A percentile compares a stretch with the other conserved stretches of the same genome.
phyloP scores from a whole-genome alignment of 2,329 filamentous ascomycete genomes.

The Volutella citrinella region DNA sequence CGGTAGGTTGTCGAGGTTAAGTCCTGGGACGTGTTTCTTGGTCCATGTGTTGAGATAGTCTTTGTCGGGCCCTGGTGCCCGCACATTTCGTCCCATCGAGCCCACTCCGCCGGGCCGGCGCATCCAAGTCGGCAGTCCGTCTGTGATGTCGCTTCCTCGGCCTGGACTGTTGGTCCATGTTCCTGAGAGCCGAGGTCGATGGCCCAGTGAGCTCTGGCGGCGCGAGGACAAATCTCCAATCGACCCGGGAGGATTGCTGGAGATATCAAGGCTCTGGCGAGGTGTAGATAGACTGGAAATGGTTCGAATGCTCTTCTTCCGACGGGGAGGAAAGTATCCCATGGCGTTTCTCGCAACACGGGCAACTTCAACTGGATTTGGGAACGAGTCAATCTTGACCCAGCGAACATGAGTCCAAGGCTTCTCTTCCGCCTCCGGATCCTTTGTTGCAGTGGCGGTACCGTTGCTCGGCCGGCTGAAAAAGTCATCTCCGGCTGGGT shows the following conservation, averaged over 20 bases:
- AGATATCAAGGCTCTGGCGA: conserved; percentile 60
- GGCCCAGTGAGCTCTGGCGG: conserved; percentile 41
- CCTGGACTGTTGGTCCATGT: conserved; percentile 35
- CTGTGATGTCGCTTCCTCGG: conserved; percentile 36
- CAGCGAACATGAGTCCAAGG: conserved; percentile 87
- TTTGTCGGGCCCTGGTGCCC: conserved; percentile 75
- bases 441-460: conserved; percentile 23
- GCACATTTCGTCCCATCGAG: conserved; percentile 68
- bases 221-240: conserved; percentile 33
- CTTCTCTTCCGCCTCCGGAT: conserved; percentile 50
- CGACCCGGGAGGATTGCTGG: conserved; percentile 41
- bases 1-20: conserved; percentile 67
- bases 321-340: conserved; percentile 87
- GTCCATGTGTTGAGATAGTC: conserved; percentile 84
- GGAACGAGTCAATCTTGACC: conserved; percentile 72
- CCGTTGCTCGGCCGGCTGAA: conserved; percentile 37
- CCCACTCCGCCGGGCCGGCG: conserved; percentile 86
- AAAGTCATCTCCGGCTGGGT: conserved; percentile 37
- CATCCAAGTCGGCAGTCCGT: conserved; percentile 59
- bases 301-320: conserved; percentile 76
- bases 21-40: conserved; percentile 75
- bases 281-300: conserved; percentile 67
- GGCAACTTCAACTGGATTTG: conserved; percentile 76
- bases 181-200: conserved; percentile 30
- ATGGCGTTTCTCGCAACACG: conserved; percentile 76